phyloP scores from a whole-genome alignment of 2,329 filamentous ascomycete species.

The Arthrobotrys sinensis region DNA sequence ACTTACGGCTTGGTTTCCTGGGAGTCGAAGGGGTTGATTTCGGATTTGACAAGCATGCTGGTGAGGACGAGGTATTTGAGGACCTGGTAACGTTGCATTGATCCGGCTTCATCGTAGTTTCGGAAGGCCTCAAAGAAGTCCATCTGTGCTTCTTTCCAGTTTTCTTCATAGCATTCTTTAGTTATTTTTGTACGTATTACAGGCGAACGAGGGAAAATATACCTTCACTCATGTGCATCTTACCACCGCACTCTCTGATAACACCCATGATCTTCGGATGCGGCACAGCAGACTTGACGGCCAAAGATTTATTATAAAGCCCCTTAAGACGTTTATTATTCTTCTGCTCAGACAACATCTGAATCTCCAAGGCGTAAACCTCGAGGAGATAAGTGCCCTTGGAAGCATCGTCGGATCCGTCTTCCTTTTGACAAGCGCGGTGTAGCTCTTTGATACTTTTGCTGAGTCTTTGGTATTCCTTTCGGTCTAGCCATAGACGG shows the following conservation, averaged over 20 bases:
- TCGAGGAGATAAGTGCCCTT: constrained; percentile 97
- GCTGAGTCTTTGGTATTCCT: constrained; percentile 84
- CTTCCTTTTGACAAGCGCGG: constrained; percentile 86
- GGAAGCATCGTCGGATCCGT: constrained; percentile 90
- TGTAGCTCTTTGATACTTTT: constrained; percentile 91
- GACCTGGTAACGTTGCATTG: constrained; percentile 94
- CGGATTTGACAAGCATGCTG: constrained; percentile 98
- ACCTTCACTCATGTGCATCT: constrained; percentile 98
- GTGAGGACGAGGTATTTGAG: constrained; percentile 96
- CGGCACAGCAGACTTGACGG: constrained; percentile 94
- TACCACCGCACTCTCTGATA: constrained; percentile 97
- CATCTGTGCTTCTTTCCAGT: constrained; percentile 96
- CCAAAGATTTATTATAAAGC: constrained; percentile 90
- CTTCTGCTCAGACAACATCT: constrained; percentile 96
- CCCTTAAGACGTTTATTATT: constrained; percentile 98
- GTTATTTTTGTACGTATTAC: background rate
- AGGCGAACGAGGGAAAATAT: background rate
- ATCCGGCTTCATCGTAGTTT: constrained; percentile 98
- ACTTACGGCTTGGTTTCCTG: constrained; percentile 89
- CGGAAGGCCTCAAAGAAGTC: constrained; percentile 99
- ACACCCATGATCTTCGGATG: constrained; percentile 99
- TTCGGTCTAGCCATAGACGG: constrained; percentile 89
- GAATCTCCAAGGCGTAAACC: constrained; percentile 96
- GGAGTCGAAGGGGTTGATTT: constrained; percentile 98
- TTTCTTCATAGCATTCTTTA: constrained; percentile 73